phyloP scores from a whole-genome alignment of 2,329 filamentous ascomycete species.

The Hypoxylon sp. region DNA sequence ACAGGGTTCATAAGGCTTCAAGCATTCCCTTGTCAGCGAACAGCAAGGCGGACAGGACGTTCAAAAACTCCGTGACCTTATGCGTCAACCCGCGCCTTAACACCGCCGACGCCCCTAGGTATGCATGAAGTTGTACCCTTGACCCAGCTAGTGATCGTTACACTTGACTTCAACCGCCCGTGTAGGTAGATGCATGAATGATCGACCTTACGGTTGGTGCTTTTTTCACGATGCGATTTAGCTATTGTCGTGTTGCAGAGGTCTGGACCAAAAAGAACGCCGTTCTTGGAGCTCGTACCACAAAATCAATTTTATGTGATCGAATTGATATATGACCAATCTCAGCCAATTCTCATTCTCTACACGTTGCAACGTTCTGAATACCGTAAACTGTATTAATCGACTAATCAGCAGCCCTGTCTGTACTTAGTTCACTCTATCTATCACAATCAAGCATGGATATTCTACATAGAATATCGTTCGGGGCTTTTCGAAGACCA shows the following conservation, averaged over 20 bases:
- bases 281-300: conserved; percentile 8
- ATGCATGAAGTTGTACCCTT: conserved; percentile 28
- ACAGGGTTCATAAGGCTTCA: conserved; percentile 11
- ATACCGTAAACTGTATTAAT: background rate
- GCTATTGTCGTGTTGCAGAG: conserved; percentile 24
- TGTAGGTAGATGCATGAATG: conserved; percentile 40
- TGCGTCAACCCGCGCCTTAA: conserved; percentile 25
- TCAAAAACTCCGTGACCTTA: conserved; percentile 32
- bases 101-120: conserved; percentile 13
- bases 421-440: conserved; percentile 4
- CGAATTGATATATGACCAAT: conserved; percentile 23
- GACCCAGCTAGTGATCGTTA: conserved; percentile 25
- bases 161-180: conserved; percentile 20
- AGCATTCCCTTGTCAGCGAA: conserved; percentile 1
- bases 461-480: conserved; percentile 31
- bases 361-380: background rate
- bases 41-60: background rate
- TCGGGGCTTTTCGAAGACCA: conserved; percentile 24
- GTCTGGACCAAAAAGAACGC: conserved; percentile 10
- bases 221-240: conserved; percentile 17
- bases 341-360: background rate
- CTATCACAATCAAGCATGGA: conserved; percentile 12
- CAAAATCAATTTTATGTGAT: conserved; percentile 10
- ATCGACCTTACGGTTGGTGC: conserved; percentile 21
- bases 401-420: background rate